Conservation (phyloP, 257 asterid species). For the Gentiana dahurica region DNA sequence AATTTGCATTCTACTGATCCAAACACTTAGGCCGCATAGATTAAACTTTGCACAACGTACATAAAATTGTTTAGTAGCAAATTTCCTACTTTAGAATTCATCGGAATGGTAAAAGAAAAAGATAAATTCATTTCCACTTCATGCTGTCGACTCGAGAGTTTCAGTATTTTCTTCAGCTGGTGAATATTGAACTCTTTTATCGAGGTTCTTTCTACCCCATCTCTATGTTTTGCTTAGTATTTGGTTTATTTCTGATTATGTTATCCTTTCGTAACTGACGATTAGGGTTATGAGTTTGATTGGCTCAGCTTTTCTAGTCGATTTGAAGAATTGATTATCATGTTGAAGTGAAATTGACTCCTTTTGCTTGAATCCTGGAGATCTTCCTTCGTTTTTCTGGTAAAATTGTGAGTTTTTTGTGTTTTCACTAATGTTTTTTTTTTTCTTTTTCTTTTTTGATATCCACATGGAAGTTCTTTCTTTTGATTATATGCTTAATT, state of each 20-base stretch:
- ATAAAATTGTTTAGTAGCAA: too few species aligned
- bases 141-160: neutral
- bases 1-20: too few species aligned
- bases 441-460: neutral
- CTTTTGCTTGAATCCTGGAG: conserved; percentile 1
- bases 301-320: neutral
- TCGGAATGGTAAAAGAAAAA: too few species aligned
- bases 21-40: too few species aligned
- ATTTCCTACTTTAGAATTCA: too few species aligned
- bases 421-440: neutral
- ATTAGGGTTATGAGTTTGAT: neutral
- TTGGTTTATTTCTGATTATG: neutral
- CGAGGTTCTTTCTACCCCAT: conserved; percentile 1
- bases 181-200: conserved; percentile 5
- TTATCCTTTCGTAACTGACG: conserved; percentile 7
- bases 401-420: neutral
- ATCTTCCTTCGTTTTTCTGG: neutral
- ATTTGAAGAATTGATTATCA: conserved; percentile 6
- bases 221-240: neutral
- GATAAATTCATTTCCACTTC: neutral
- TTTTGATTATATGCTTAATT: neutral
- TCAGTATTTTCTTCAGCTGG: conserved; percentile 5
- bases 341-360: conserved; percentile 11
- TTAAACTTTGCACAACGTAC: too few species aligned
- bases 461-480: neutral